These are phyloP conservation scores for Suhomyces atakaporum DNA, from an alignment of 1,139 yeast genomes.

Conservation along the genomic window DNA sequence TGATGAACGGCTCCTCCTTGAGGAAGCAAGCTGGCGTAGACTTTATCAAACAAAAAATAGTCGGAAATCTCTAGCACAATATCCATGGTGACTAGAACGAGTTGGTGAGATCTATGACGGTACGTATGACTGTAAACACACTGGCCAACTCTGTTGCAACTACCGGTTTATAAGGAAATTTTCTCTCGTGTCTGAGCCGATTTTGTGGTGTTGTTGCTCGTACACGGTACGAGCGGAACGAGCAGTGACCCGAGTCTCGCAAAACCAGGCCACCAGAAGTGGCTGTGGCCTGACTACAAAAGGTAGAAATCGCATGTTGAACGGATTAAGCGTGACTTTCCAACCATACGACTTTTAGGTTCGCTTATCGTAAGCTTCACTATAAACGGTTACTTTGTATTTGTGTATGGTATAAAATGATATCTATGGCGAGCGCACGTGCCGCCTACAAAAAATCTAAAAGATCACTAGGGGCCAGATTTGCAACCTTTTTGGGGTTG, in stretches of 20 bases:
- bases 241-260: slow-evolving; percentile 9
- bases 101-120: no score
- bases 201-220: slow-evolving; percentile 7
- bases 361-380: no score
- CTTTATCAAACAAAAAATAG: slow-evolving; percentile 66
- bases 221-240: slow-evolving; percentile 15
- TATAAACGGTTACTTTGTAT: not conserved
- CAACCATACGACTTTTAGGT: no score
- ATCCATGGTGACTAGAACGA: slow-evolving; percentile 67
- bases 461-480: slow-evolving; percentile 2
- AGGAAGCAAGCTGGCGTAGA: slow-evolving; percentile 58
- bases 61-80: slow-evolving; percentile 80
- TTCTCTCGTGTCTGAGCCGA: slow-evolving; percentile 5
- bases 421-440: no score
- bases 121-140: no score
- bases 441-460: slow-evolving; percentile 12
- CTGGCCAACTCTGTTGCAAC: no score
- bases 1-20: slow-evolving; percentile 29
- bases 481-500: slow-evolving; percentile 1
- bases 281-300: slow-evolving; percentile 1
- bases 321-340: no score
- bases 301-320: no score
- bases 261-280: no score
- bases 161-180: slow-evolving; percentile 8
- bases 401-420: no score